Conservation (phyloP, 208 protist genomes). For the Leishmania aethiopica region DNA sequence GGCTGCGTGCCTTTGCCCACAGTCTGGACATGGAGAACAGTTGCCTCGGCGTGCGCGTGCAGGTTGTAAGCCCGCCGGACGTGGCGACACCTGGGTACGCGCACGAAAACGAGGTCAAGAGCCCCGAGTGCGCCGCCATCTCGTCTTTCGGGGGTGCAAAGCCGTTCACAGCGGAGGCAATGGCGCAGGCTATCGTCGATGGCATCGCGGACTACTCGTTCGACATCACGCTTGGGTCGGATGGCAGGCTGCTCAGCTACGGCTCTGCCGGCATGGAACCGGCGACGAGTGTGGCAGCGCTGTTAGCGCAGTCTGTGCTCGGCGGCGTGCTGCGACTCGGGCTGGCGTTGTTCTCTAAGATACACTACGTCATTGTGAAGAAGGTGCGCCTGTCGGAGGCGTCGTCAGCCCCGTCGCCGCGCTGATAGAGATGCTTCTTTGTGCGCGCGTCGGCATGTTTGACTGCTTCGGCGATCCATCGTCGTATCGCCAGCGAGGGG, state of each 20-base stretch:
- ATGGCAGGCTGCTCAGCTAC: slow-evolving; percentile 60
- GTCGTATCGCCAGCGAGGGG: background rate
- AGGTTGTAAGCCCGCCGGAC: slow-evolving; percentile 86
- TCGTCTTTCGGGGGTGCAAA: slow-evolving; percentile 70
- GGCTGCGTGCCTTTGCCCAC: slow-evolving; percentile 86
- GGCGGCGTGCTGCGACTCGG: slow-evolving; percentile 61
- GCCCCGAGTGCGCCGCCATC: slow-evolving; percentile 78
- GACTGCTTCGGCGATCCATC: background rate
- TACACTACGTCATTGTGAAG: slow-evolving; percentile 83
- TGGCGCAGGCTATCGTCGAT: slow-evolving; percentile 51
- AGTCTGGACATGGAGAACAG: slow-evolving; percentile 87
- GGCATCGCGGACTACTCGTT: slow-evolving; percentile 80
- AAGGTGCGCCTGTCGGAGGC: slow-evolving; percentile 40
- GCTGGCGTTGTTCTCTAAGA: slow-evolving; percentile 58
- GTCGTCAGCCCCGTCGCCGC: slow-evolving; percentile 11
- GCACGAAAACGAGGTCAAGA: slow-evolving; percentile 86
- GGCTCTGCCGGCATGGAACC: slow-evolving; percentile 73
- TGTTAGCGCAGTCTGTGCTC: slow-evolving; percentile 47
- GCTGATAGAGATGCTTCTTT: background rate
- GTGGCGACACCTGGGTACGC: slow-evolving; percentile 84
- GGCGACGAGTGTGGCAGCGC: slow-evolving; percentile 46
- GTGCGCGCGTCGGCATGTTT: background rate
- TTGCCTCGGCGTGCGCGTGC: slow-evolving; percentile 76
- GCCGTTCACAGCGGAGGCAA: slow-evolving; percentile 54
- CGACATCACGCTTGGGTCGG: slow-evolving; percentile 72